Conservation (phyloP, 441 rosid species). For the Biscutella laevigata region DNA sequence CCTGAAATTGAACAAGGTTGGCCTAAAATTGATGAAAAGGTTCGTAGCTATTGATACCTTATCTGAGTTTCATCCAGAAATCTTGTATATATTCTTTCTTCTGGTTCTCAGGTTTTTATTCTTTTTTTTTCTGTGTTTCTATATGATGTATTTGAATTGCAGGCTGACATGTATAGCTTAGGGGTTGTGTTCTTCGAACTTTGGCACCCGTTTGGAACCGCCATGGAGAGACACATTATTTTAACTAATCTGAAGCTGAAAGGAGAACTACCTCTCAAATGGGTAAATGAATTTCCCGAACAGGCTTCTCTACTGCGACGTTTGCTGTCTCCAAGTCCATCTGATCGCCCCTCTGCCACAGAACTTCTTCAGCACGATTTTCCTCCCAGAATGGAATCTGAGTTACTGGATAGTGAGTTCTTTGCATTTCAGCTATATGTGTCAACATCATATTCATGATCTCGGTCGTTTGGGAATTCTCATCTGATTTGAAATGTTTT, state of each 20-base stretch:
- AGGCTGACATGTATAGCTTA: constrained; percentile 98
- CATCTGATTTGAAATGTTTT: constrained; percentile 2
- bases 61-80: constrained; percentile 15
- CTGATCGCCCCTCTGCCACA: constrained; percentile 92
- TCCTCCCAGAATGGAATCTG: constrained; percentile 92
- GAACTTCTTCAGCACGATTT: constrained; percentile 76
- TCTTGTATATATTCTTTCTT: constrained; percentile 1
- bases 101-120: neutral
- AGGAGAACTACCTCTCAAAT: constrained; percentile 72
- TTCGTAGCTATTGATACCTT: constrained; percentile 22
- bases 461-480: neutral
- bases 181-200: constrained; percentile 93
- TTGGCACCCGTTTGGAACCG: constrained; percentile 93
- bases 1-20: constrained; percentile 98
- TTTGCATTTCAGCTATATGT: neutral
- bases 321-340: constrained; percentile 87
- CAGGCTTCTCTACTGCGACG: constrained; percentile 69
- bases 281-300: constrained; percentile 84
- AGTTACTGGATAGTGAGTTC: constrained; percentile 77
- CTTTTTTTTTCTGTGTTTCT: constrained; percentile 1
- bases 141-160: constrained; percentile 23
- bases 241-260: constrained; percentile 78
- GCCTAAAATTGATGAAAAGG: constrained; percentile 99
- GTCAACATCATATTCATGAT: neutral
- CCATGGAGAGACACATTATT: constrained; percentile 77